Evolutionary conservation across 768 basidiomycete genomes (phyloP), one percentile per base, ranked within the genome.

Genomic region (Tylopilus subfusipes): DNA sequence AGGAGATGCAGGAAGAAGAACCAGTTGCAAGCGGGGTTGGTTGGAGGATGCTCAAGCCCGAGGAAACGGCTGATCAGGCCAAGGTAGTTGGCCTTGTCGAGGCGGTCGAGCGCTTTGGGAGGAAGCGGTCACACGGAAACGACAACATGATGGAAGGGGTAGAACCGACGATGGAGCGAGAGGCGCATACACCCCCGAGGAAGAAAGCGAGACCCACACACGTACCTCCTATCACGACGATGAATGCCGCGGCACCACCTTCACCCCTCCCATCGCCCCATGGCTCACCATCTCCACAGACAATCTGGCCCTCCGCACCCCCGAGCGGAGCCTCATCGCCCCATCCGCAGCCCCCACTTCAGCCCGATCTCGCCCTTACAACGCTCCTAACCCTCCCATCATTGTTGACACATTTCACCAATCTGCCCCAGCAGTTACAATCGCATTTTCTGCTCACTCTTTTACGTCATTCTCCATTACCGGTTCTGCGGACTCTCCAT

Each of bases 381-480:
- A 87, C 93, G 0, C 84, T 99, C 38, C 73, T 96, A 52, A 87
- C 96, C 0, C 81, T 99, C 0, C 94, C 95, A 2, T 79, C 84
- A 2, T 76, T 99, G 34, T 80, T 97, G 14, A 72, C 80, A 8
- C 89, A 94, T 59, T 98, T 94, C 73, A 83, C 84, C 27, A 77
- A 71, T 50, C 78, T 98, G 24, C 93, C 95, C 1, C 78, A 87
- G 11, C 78, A 83, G 9, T 75, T 98, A 13, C 96, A 98, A 73
- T 93, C 93, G 5, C 94, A 98, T 70, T 84, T 97, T 64, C 82
- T 98, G 51, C 84, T 98, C 63, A 93, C 93, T 24, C 83, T 98
- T 54, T 77, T 99, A 30, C 88, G 93, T 55, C 92, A 95, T 63
- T 93, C 94, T 5, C 86, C 94, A 3, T 82, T 96, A 19, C 86